phyloP scores from a whole-genome alignment of 2,329 filamentous ascomycete species.

The Paraphoma sp. region DNA sequence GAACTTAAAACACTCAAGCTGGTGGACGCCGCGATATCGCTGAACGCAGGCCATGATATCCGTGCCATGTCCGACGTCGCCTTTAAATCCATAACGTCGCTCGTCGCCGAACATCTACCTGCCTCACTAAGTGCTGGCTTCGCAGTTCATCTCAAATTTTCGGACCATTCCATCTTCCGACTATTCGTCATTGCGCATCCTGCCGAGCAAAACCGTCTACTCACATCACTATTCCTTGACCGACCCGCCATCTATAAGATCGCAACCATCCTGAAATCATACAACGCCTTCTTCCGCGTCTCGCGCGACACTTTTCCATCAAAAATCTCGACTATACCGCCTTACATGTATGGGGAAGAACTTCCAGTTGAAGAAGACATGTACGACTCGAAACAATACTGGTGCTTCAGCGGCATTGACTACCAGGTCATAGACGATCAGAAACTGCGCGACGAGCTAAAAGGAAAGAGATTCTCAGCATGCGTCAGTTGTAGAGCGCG shows the following conservation, averaged over 20 bases:
- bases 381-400: constrained; percentile 39
- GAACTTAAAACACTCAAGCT: constrained; percentile 35
- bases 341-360: constrained; percentile 46
- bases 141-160: constrained; percentile 28
- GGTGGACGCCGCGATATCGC: constrained; percentile 30
- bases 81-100: constrained; percentile 20
- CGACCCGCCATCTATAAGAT: constrained; percentile 36
- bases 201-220: constrained; percentile 16
- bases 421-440: constrained; percentile 36
- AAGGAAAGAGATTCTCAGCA: constrained; percentile 11
- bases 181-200: constrained; percentile 12
- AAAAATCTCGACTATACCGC: constrained; percentile 34
- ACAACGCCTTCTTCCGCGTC: constrained; percentile 28
- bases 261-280: constrained; percentile 26
- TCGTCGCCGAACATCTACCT: constrained; percentile 22
- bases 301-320: constrained; percentile 29
- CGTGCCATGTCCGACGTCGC: constrained; percentile 20
- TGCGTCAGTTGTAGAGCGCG: constrained; percentile 18
- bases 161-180: constrained; percentile 21
- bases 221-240: constrained; percentile 26
- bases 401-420: constrained; percentile 33
- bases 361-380: constrained; percentile 31
- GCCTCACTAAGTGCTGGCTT: constrained; percentile 15
- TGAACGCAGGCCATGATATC: constrained; percentile 22
- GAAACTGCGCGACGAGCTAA: constrained; percentile 17